Percentiles rank a stretch among this genome's conserved stretches.
Conservation (phyloP, 768 basidiomycete genomes). For the Rhodotorula diobovata region DNA sequence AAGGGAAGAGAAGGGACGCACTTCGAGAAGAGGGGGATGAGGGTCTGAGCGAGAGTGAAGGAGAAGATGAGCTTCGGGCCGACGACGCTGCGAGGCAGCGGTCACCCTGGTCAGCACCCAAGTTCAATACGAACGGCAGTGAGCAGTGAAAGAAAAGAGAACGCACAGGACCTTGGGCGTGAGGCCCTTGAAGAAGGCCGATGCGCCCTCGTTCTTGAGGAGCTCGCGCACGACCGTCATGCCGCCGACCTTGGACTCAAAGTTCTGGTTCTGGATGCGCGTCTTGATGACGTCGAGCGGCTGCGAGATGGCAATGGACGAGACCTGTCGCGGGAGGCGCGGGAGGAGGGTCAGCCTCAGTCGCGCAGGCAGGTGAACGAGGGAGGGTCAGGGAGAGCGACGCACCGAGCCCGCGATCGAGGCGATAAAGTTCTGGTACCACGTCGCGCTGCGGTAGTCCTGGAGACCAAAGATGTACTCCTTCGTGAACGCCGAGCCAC, state of each 20-base stretch:
- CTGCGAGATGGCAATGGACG: slow-evolving; percentile 91
- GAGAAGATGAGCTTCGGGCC: slow-evolving; percentile 98
- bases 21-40: slow-evolving; percentile 86
- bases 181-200: slow-evolving; percentile 90
- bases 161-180: slow-evolving; percentile 74
- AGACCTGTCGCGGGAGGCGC: slow-evolving; percentile 52
- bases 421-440: slow-evolving; percentile 94
- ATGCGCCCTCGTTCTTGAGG: slow-evolving; percentile 73
- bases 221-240: slow-evolving; percentile 77
- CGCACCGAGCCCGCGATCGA: slow-evolving; percentile 74
- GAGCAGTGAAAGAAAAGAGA: neutral
- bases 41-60: slow-evolving; percentile 90
- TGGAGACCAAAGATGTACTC: slow-evolving; percentile 82
- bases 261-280: slow-evolving; percentile 97
- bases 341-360: neutral
- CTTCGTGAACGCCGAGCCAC: slow-evolving; percentile 89
- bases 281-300: slow-evolving; percentile 92
- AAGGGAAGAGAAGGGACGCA: slow-evolving; percentile 54
- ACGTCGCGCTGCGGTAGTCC: slow-evolving; percentile 92
- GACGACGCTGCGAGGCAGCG: slow-evolving; percentile 58
- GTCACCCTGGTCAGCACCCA: neutral
- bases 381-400: neutral
- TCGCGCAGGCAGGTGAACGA: too few relatives aligned
- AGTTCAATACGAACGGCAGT: slow-evolving; percentile 56
- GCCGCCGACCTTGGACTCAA: slow-evolving; percentile 56